Conservation (phyloP, 192 early-diverging fungal genomes). For the Linnemannia hyalina region DNA sequence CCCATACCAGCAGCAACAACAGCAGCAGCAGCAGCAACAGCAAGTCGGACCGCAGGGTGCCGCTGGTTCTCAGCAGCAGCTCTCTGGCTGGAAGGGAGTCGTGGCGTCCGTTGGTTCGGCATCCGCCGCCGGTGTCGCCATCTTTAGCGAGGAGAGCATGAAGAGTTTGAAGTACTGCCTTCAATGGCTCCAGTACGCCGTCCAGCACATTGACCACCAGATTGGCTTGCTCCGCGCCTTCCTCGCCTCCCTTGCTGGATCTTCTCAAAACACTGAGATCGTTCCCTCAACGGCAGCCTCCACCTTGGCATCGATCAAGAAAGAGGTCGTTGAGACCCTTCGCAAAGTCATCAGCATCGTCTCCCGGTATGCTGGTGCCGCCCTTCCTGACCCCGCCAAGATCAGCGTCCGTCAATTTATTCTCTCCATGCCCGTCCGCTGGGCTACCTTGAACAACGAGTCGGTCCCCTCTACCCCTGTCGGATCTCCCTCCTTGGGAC, state of each 20-base stretch:
- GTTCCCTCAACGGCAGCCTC: conserved; percentile 53
- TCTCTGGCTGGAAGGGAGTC: conserved; percentile 71
- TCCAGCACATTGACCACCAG: conserved; percentile 77
- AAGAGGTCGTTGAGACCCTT: conserved; percentile 88
- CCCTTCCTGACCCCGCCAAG: conserved; percentile 86
- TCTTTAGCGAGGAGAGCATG: conserved; percentile 91
- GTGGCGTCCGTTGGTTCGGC: conserved; percentile 72
- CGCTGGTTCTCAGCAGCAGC: conserved; percentile 29
- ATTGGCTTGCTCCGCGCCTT: conserved; percentile 72
- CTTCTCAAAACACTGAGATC: conserved; percentile 33
- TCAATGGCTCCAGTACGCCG: conserved; percentile 89
- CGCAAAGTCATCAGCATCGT: conserved; percentile 90
- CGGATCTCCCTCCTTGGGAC: conserved; percentile 55
- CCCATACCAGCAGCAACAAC: conserved; percentile 16
- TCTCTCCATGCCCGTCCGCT: conserved; percentile 82
- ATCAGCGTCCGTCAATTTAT: conserved; percentile 87
- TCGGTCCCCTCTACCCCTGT: conserved; percentile 59
- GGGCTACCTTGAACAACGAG: conserved; percentile 67
- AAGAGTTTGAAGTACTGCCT: conserved; percentile 90
- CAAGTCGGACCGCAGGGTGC: conserved; percentile 8
- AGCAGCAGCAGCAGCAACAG: conserved; percentile 24
- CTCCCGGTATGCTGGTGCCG: conserved; percentile 85
- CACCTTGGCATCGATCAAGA: conserved; percentile 70
- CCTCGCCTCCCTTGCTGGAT: conserved; percentile 61
- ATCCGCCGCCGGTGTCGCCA: conserved; percentile 78